These are phyloP conservation scores for Calycina herbarum DNA, from an alignment of 2,329 filamentous ascomycete genomes.

Conservation along the genomic window DNA sequence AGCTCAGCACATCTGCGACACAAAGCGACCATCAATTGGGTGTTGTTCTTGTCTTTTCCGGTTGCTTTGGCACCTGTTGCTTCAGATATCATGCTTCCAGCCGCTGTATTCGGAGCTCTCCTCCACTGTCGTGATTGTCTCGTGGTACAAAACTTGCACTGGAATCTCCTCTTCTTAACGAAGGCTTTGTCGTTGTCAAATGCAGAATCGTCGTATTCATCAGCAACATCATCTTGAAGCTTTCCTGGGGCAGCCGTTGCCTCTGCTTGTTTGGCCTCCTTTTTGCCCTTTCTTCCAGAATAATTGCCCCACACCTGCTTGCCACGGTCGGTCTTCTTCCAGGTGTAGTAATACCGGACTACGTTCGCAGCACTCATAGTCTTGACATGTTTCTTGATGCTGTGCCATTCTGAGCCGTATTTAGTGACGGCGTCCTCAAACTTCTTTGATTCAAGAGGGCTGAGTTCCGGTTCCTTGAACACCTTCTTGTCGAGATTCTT, in stretches of 20 bases:
- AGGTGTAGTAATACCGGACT: slow-evolving; percentile 93
- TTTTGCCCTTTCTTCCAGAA: slow-evolving; percentile 84
- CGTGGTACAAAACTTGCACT: slow-evolving; percentile 90
- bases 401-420: slow-evolving; percentile 85
- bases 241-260: slow-evolving; percentile 70
- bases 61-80: slow-evolving; percentile 62
- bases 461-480: slow-evolving; percentile 83
- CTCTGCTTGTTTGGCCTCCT: slow-evolving; percentile 74
- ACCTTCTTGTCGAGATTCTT: slow-evolving; percentile 66
- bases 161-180: slow-evolving; percentile 77
- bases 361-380: slow-evolving; percentile 77
- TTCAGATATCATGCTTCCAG: slow-evolving; percentile 67
- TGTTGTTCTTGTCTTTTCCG: slow-evolving; percentile 72
- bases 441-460: slow-evolving; percentile 75
- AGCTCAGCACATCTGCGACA: slow-evolving; percentile 89
- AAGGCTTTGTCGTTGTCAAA: slow-evolving; percentile 73
- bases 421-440: slow-evolving; percentile 91
- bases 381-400: slow-evolving; percentile 82
- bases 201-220: slow-evolving; percentile 91
- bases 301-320: slow-evolving; percentile 88
- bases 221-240: slow-evolving; percentile 86
- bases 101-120: slow-evolving; percentile 75
- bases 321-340: slow-evolving; percentile 91
- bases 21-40: slow-evolving; percentile 74
- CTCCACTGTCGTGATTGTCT: slow-evolving; percentile 87